Evolutionary conservation across 495 filamentous ascomycete genomes (phyloP).

Genomic region (Neurospora tetraspora): DNA sequence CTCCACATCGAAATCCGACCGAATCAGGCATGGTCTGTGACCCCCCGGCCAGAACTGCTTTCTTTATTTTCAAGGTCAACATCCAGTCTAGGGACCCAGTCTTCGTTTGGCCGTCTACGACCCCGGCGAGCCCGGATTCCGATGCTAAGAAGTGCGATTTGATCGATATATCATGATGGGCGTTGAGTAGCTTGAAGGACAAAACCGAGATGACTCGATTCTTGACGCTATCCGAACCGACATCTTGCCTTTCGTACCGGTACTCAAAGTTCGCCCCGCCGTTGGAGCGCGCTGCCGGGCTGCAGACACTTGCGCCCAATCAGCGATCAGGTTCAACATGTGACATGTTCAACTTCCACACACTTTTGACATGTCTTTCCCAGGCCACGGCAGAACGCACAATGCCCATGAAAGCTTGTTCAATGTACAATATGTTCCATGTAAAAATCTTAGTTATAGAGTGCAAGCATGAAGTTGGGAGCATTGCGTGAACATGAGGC

Average conservation of each 20-base stretch:
- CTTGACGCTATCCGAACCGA: background rate
- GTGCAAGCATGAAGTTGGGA: background rate
- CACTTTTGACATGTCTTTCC: background rate
- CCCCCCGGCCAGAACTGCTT: background rate
- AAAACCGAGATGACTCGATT: background rate
- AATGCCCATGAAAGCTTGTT: background rate
- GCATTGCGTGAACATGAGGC: background rate
- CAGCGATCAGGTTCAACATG: background rate
- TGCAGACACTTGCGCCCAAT: background rate
- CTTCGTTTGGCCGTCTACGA: background rate
- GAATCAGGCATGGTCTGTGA: background rate
- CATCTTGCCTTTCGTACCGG: background rate
- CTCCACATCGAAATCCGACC: background rate
- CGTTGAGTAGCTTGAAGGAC: background rate
- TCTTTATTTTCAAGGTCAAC: background rate
- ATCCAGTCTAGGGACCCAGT: background rate
- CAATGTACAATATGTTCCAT: background rate
- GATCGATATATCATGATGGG: background rate
- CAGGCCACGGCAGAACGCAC: background rate
- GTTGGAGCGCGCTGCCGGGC: background rate
- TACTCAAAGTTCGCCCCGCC: background rate
- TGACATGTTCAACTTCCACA: background rate
- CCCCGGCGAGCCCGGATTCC: background rate
- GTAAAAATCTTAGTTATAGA: background rate
- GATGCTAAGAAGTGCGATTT: background rate